Conservation (phyloP, 2,329 filamentous ascomycete genomes). For the Trichophyton simii region DNA sequence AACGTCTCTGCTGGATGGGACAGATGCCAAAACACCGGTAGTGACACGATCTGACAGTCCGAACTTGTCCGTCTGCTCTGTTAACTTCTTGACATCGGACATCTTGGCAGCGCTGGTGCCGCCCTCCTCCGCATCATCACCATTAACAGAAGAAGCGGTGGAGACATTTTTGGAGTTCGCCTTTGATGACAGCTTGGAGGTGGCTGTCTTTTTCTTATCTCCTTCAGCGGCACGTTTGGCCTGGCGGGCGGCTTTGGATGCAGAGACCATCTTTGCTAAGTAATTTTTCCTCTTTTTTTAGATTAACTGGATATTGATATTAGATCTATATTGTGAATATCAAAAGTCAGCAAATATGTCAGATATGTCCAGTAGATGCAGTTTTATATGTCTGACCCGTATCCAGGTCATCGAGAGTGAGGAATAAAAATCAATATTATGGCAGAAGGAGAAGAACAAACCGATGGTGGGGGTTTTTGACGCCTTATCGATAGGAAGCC, state of each 20-base stretch:
- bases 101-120: constrained; percentile 61
- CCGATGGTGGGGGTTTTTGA: constrained; percentile 17
- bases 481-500: constrained; percentile 31
- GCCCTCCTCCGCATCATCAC: constrained; percentile 60
- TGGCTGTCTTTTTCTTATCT: constrained; percentile 63
- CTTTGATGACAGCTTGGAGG: constrained; percentile 59
- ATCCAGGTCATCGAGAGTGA: constrained; percentile 14
- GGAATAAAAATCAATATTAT: constrained; percentile 17
- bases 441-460: not conserved
- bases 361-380: not conserved
- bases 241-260: constrained; percentile 55
- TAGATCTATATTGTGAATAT: not conserved
- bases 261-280: constrained; percentile 47
- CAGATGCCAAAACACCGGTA: constrained; percentile 85
- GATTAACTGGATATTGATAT: not conserved
- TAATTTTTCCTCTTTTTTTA: not conserved
- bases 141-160: constrained; percentile 54
- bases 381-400: not conserved
- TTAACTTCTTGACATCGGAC: constrained; percentile 73
- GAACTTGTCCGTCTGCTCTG: constrained; percentile 88
- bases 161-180: constrained; percentile 50
- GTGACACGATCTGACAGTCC: constrained; percentile 96
- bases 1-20: constrained; percentile 76
- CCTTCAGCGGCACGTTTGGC: constrained; percentile 56
- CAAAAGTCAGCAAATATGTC: not conserved